Evolutionary conservation across 768 basidiomycete species (phyloP).

Genomic region (Pulveroboletus ravenelii): DNA sequence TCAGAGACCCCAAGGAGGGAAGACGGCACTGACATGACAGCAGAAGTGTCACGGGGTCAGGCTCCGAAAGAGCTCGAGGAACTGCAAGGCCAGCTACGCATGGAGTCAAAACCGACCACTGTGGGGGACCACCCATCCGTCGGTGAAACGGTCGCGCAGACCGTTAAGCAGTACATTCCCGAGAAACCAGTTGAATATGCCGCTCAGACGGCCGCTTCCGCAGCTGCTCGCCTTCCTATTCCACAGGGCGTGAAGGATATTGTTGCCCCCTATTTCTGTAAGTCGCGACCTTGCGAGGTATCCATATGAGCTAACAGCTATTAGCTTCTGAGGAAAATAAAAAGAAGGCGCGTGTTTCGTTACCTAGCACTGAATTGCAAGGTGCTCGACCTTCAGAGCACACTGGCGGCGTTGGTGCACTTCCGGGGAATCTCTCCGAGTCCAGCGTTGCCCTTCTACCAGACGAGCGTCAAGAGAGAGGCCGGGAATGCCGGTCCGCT

Average conservation of each 20-base stretch:
- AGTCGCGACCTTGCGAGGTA: not conserved
- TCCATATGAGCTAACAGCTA: constrained; percentile 4
- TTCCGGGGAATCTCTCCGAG: constrained; percentile 45
- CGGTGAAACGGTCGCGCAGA: not conserved
- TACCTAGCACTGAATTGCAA: constrained; percentile 34
- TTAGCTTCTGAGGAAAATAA: constrained; percentile 5
- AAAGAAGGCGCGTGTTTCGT: constrained; percentile 13
- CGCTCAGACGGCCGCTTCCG: not conserved
- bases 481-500: not conserved
- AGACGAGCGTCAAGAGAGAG: constrained; percentile 35
- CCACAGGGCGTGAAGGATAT: not conserved
- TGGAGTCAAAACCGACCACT: not conserved
- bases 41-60: not conserved
- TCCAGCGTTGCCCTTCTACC: constrained; percentile 45
- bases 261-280: constrained; percentile 7
- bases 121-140: not conserved
- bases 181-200: not conserved
- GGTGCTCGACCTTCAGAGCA: constrained; percentile 32
- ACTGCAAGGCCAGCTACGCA: not conserved
- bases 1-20: not conserved
- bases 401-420: constrained; percentile 42
- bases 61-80: not conserved
- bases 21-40: not conserved
- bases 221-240: constrained; percentile 3
- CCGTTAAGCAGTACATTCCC: constrained; percentile 3